These are phyloP conservation scores for Cyclotella cryptica DNA, from an alignment of 108 stramenopile genomes.

Conservation along the genomic window DNA sequence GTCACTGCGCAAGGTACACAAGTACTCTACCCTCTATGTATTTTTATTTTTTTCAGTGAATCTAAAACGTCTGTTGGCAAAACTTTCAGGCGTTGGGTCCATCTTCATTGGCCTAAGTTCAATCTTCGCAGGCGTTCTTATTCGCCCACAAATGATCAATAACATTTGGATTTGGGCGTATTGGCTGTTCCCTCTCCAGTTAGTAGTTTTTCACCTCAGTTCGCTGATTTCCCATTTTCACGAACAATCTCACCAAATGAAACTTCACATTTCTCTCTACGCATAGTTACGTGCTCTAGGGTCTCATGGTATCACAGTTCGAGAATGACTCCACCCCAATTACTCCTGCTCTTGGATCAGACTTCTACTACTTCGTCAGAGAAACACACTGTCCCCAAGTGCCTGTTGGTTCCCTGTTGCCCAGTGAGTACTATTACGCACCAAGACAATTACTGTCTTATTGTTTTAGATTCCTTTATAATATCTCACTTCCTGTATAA, in stretches of 20 bases:
- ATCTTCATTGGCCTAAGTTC: slow-evolving; percentile 56
- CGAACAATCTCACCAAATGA: background rate
- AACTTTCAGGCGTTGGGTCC: slow-evolving; percentile 53
- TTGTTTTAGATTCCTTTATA: too few species aligned
- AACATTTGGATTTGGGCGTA: slow-evolving; percentile 64
- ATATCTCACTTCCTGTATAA: too few species aligned
- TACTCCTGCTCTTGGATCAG: slow-evolving; percentile 47
- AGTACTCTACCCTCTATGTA: too few species aligned
- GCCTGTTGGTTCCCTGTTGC: slow-evolving; percentile 1
- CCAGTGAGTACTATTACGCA: too few species aligned
- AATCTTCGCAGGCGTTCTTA: slow-evolving; percentile 67
- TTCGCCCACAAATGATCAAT: slow-evolving; percentile 60
- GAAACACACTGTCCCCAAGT: slow-evolving; percentile 35
- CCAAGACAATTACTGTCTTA: too few species aligned
- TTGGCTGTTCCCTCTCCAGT: slow-evolving; percentile 57
- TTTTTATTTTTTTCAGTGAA: background rate
- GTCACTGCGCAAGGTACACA: slow-evolving; percentile 50
- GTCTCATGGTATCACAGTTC: slow-evolving; percentile 67
- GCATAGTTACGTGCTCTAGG: slow-evolving; percentile 57
- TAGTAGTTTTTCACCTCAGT: background rate
- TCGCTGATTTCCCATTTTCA: background rate
- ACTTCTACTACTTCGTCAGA: slow-evolving; percentile 53
- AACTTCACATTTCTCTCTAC: background rate
- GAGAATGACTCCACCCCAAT: slow-evolving; percentile 62
- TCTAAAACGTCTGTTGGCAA: background rate